Conservation (phyloP, 805 yeast genomes). For the Naumovozyma dairenensis region DNA sequence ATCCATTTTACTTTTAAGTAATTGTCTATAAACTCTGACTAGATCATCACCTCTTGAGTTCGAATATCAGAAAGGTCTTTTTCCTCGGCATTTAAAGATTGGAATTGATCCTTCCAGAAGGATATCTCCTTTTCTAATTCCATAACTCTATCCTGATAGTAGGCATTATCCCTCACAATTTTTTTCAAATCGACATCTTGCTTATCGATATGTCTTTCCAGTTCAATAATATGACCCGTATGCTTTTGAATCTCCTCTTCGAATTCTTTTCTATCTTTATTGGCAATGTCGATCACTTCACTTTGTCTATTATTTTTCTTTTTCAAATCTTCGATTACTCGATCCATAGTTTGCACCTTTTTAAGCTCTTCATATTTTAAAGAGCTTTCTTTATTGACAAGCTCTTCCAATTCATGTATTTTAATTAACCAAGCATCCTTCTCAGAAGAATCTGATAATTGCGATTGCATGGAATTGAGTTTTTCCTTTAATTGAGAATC, state of each 20-base stretch:
- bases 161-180: constrained; percentile 47
- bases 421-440: constrained; percentile 50
- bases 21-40: too few species aligned
- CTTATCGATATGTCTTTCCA: constrained; percentile 38
- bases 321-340: constrained; percentile 44
- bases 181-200: constrained; percentile 36
- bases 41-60: constrained; percentile 7
- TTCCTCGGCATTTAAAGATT: constrained; percentile 12
- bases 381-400: constrained; percentile 39
- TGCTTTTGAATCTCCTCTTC: constrained; percentile 41
- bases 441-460: constrained; percentile 41
- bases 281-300: constrained; percentile 40
- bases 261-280: constrained; percentile 48
- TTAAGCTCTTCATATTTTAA: constrained; percentile 45
- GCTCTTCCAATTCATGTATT: constrained; percentile 41
- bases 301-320: constrained; percentile 43
- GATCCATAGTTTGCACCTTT: constrained; percentile 39
- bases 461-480: constrained; percentile 38
- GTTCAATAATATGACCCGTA: constrained; percentile 34
- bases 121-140: constrained; percentile 47
- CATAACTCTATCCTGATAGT: constrained; percentile 42
- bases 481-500: constrained; percentile 42
- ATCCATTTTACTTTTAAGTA: too few species aligned
- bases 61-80: constrained; percentile 1
- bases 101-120: constrained; percentile 40